Base-by-base conservation (phyloP, 208 protist genomes). In the Leishmania lainsoni region DNA sequence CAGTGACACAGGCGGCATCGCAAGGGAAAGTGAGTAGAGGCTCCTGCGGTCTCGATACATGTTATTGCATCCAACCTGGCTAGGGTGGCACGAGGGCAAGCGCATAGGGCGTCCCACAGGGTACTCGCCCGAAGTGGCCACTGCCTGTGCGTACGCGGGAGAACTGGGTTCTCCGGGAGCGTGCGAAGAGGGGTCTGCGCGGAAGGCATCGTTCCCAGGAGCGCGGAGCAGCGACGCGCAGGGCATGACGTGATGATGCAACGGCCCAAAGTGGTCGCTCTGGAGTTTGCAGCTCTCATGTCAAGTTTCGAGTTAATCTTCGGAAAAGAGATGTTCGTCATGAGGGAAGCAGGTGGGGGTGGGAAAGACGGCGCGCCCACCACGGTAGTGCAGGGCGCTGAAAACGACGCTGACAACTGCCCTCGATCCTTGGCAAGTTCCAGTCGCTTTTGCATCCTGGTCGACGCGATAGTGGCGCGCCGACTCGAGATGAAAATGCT, bases 401-500 rank as follows among this genome's bases (percentile, higher is more conserved):
- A 17, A 45, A 17, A 26, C 29, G 20, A 26, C 48, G 48, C 3
- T 29, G 51, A 29, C 20, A 52, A 32, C 51, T 42, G 42, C 51
- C 5, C 72, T 32, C 20, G 29, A 2, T 20, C 51, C 56, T 42
- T 35, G 8, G 56, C 48, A 56, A 65, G 0, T 6, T 10, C 22
- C 29, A 89, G 66, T 39, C 82, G 75, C 54, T 68, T 65, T 65
- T 52, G 69, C 54, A 86, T 75, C 52, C 71, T 70, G 17, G 72
- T 75, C 39, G 81, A n/a, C 35, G 84, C 86, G 49, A 90, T 79
- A 26, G 72, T 65, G 3, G 86, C 83, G 5, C 89, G 86, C 12
- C 89, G 86, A 48, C 81, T 75, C 22, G 79, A 87, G 39, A 92
- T 82, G 65, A 90, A 90, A 22, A 58, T 51, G 32, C 69, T 83